Percentiles rank a stretch among this genome's conserved stretches.
phyloP scores from a whole-genome alignment of 345 rosid species.

The Raphanus raphanistrum region DNA sequence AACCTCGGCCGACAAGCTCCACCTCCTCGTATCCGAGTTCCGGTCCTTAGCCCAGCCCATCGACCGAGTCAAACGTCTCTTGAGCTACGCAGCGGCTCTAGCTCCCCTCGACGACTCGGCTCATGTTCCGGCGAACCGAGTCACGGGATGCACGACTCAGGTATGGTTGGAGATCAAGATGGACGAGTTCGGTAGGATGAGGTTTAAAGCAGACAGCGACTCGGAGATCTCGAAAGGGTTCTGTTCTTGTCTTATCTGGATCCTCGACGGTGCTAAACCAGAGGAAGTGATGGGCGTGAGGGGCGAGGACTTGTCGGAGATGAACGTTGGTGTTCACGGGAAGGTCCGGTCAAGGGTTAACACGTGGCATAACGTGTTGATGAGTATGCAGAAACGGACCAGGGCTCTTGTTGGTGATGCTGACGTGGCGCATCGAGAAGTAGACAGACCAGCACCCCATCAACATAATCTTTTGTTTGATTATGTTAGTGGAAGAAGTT shows the following conservation, averaged over 20 bases:
- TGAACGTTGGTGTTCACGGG: conserved; percentile 74
- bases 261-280: conserved; percentile 75
- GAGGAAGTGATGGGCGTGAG: conserved; percentile 69
- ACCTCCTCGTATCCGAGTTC: conserved; percentile 57
- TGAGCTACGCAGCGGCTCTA: conserved; percentile 63
- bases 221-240: conserved; percentile 88
- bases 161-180: conserved; percentile 70
- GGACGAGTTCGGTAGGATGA: conserved; percentile 58
- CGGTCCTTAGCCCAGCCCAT: conserved; percentile 61
- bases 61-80: conserved; percentile 76
- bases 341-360: conserved; percentile 70
- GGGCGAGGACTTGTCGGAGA: conserved; percentile 64
- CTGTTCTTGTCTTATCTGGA: conserved; percentile 68
- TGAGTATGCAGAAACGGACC: conserved; percentile 63
- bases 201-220: conserved; percentile 80
- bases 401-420: conserved; percentile 36
- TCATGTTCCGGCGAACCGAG: conserved; percentile 59
- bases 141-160: conserved; percentile 81
- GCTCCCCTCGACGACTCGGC: conserved; percentile 65
- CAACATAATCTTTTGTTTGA: background rate
- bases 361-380: conserved; percentile 84
- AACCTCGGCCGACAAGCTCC: conserved; percentile 44
- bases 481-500: conserved; percentile 22
- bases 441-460: background rate
- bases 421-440: conserved; percentile 20